A percentile compares a stretch with the other conserved stretches of the same genome.
Conservation (phyloP, 83 land plant species). For the Isoetes engelmannii region DNA sequence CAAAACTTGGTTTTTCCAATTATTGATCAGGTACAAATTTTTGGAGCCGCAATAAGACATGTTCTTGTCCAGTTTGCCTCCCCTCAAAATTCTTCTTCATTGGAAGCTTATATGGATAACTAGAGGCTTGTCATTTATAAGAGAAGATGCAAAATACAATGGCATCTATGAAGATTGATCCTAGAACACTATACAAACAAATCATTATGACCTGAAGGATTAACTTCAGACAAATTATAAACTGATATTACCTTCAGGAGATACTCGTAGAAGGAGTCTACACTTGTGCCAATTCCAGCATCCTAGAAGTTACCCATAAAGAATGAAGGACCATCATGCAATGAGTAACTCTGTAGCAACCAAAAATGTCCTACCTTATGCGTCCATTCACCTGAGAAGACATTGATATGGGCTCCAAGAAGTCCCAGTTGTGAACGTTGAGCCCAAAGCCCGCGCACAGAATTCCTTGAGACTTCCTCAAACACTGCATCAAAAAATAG, state of each 20-base stretch:
- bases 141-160: no score
- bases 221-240: not conserved
- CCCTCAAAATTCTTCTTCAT: no score
- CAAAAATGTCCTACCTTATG: slow-evolving; percentile 55
- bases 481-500: slow-evolving; percentile 41
- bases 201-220: no score
- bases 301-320: slow-evolving; percentile 45
- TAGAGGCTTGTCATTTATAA: no score
- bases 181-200: no score
- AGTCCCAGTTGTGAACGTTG: slow-evolving; percentile 82
- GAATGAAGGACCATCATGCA: not conserved
- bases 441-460: slow-evolving; percentile 92
- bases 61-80: no score
- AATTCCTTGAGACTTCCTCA: slow-evolving; percentile 88
- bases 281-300: slow-evolving; percentile 98
- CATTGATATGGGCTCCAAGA: slow-evolving; percentile 96
- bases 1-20: no score
- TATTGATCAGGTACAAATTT: no score
- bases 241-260: slow-evolving; percentile 65
- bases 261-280: slow-evolving; percentile 98
- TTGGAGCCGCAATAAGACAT: no score
- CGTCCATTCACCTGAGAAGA: slow-evolving; percentile 98
- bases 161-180: no score
- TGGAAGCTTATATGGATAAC: no score
- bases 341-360: not conserved